These are phyloP conservation scores for Yamadazyma atmosphaerica DNA, from an alignment of 1,139 yeast genomes.

Conservation along the genomic window DNA sequence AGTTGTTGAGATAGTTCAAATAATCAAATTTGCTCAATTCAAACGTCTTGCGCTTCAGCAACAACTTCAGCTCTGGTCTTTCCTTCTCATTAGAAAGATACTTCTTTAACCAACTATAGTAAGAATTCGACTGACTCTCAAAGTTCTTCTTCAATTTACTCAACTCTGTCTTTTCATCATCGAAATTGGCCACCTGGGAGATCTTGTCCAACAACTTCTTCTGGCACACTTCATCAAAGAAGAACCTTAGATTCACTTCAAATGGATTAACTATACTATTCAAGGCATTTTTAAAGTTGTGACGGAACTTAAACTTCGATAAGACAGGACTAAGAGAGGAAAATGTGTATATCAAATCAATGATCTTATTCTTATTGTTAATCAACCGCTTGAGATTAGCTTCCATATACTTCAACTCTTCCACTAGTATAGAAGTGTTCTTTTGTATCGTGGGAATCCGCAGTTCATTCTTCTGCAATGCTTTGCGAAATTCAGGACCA, in stretches of 20 bases:
- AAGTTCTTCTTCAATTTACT: constrained; percentile 48
- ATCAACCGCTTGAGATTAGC: constrained; percentile 20
- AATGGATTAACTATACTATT: constrained; percentile 32
- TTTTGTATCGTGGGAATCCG: constrained; percentile 50
- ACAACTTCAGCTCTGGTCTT: constrained; percentile 61
- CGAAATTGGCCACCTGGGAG: constrained; percentile 11
- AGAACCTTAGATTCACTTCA: constrained; percentile 31
- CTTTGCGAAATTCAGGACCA: constrained; percentile 72
- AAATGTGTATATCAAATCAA: constrained; percentile 24
- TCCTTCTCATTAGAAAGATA: constrained; percentile 66
- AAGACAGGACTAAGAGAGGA: constrained; percentile 25
- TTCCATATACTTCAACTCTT: constrained; percentile 36
- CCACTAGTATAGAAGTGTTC: constrained; percentile 33
- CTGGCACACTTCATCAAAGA: constrained; percentile 35
- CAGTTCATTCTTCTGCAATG: constrained; percentile 54
- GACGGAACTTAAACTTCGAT: constrained; percentile 23
- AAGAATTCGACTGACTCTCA: constrained; percentile 73
- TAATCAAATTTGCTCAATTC: constrained; percentile 74
- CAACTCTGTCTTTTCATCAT: constrained; percentile 21
- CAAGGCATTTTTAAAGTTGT: constrained; percentile 21
- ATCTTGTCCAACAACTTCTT: constrained; percentile 28
- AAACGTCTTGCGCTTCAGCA: constrained; percentile 59
- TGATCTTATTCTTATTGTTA: constrained; percentile 21
- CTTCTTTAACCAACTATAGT: constrained; percentile 72
- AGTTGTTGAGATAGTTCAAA: constrained; percentile 59